A percentile compares a stretch with the other conserved stretches of the same genome.
These are phyloP conservation scores for Dillenia turbinata DNA, from an alignment of 164 flowering plant species.

Conservation along the genomic window DNA sequence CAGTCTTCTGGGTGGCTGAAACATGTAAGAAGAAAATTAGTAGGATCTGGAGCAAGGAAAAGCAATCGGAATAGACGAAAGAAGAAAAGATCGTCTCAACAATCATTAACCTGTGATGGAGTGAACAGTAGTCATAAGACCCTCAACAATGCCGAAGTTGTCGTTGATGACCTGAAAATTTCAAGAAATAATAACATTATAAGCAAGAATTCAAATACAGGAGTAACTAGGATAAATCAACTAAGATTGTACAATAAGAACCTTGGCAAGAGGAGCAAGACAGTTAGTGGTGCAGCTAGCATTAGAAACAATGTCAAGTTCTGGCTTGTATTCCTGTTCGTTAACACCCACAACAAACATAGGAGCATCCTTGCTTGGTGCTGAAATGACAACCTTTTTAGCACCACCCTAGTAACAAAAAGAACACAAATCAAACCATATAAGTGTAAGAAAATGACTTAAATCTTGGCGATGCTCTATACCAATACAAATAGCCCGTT, in stretches of 20 bases:
- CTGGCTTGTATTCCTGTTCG: slow-evolving; percentile 72
- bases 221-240: not conserved
- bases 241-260: not conserved
- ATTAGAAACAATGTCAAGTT: slow-evolving; percentile 76
- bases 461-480: no score
- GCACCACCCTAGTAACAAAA: slow-evolving; percentile 75
- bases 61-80: no score
- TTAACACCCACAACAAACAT: slow-evolving; percentile 98
- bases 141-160: slow-evolving; percentile 82
- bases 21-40: not conserved
- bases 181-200: not conserved
- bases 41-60: not conserved
- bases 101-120: slow-evolving; percentile 55
- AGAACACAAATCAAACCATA: not conserved
- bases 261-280: slow-evolving; percentile 95
- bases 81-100: not conserved
- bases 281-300: slow-evolving; percentile 98
- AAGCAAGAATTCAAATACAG: no score
- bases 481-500: no score
- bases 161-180: slow-evolving; percentile 49
- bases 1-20: slow-evolving; percentile 79
- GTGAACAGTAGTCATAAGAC: slow-evolving; percentile 87
- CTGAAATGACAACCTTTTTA: slow-evolving; percentile 96
- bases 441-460: not conserved
- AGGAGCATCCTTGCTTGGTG: slow-evolving; percentile 96